These are phyloP conservation scores for Pleurotus giganteus DNA, from an alignment of 768 basidiomycete species.

Conservation along the genomic window DNA sequence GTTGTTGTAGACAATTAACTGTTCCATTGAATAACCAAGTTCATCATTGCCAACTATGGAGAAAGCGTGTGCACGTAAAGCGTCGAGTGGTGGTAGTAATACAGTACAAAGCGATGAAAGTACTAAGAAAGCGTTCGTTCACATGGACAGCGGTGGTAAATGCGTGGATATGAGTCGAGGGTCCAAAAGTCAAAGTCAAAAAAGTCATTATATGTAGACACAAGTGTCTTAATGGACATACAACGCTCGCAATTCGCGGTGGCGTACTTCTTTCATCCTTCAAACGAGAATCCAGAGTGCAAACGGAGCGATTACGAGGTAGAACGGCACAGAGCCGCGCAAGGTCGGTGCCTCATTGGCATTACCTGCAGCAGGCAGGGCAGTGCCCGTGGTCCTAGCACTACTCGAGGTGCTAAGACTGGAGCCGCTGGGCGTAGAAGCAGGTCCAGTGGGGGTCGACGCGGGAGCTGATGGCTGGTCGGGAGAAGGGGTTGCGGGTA, in stretches of 20 bases:
- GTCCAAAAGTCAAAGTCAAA: not conserved
- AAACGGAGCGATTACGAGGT: not conserved
- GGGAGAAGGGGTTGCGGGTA: not conserved
- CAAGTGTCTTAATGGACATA: conserved; percentile 4
- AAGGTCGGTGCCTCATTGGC: not conserved
- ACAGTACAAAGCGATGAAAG: too few relatives aligned
- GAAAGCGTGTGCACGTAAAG: too few relatives aligned
- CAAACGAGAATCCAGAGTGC: conserved; percentile 1
- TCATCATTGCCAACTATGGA: too few relatives aligned
- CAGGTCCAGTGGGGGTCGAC: not conserved
- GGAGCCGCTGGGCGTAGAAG: not conserved
- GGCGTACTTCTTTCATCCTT: not conserved
- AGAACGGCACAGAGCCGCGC: not conserved
- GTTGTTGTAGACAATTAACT: too few relatives aligned
- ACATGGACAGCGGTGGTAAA: not conserved
- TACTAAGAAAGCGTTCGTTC: too few relatives aligned
- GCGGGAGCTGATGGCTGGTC: not conserved
- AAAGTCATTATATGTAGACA: not conserved
- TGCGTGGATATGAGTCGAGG: not conserved
- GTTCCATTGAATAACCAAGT: too few relatives aligned
- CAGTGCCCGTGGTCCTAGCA: not conserved
- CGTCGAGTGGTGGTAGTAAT: too few relatives aligned
- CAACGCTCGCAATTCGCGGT: not conserved
- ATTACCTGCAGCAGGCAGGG: not conserved
- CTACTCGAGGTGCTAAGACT: not conserved